Evolutionary conservation across 2,329 filamentous ascomycete species (phyloP).

Genomic region (Didymosphaeria variabile): DNA sequence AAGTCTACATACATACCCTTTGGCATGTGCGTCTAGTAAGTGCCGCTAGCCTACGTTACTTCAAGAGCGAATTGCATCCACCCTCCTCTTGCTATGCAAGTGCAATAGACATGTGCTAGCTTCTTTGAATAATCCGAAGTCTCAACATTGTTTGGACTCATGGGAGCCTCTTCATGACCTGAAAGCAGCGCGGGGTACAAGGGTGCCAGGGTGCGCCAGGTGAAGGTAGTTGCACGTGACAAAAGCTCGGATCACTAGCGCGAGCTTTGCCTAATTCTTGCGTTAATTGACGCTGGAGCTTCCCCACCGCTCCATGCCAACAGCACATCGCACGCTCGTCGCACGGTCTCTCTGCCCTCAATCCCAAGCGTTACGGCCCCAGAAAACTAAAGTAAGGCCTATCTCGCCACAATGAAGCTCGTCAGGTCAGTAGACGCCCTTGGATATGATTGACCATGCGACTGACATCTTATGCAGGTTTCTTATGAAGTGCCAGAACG

Average conservation of each 20-base stretch:
- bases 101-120: too few relatives aligned
- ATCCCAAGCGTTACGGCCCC: background rate
- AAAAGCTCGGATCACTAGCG: conserved; percentile 16
- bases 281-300: conserved; percentile 18
- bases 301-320: conserved; percentile 19
- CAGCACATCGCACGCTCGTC: conserved; percentile 14
- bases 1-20: too few relatives aligned
- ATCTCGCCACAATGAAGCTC: conserved; percentile 44
- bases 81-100: too few relatives aligned
- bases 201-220: background rate
- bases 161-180: too few relatives aligned
- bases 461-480: conserved; percentile 68
- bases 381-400: background rate
- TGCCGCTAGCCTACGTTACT: too few relatives aligned
- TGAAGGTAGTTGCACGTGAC: conserved; percentile 18
- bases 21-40: too few relatives aligned
- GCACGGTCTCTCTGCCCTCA: conserved; percentile 5
- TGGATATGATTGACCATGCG: conserved; percentile 24
- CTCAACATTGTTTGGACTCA: too few relatives aligned
- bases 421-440: conserved; percentile 37
- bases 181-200: too few relatives aligned
- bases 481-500: conserved; percentile 98
- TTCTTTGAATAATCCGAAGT: too few relatives aligned
- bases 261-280: conserved; percentile 22
- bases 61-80: too few relatives aligned